Conservation (phyloP, 1,284 basidiomycete genomes). For the Fistulina hepatica region DNA sequence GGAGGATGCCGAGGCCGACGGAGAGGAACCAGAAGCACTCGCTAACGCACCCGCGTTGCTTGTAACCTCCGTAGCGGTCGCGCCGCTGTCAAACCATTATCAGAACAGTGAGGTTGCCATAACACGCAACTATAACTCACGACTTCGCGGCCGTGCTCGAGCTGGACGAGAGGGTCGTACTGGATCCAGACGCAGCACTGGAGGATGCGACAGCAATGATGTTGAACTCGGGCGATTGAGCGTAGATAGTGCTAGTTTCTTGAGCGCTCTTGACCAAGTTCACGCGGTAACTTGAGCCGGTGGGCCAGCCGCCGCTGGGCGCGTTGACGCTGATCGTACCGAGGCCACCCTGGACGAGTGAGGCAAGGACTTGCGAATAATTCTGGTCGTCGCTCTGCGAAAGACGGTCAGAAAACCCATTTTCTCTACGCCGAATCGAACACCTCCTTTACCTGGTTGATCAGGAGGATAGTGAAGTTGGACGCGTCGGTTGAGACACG, state of each 20-base stretch:
- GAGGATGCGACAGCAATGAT: conserved; percentile 27
- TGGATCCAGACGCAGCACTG: neutral
- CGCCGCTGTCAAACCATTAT: too few relatives aligned
- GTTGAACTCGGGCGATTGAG: conserved; percentile 52
- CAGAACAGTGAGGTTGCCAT: too few relatives aligned
- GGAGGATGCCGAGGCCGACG: conserved; percentile 18
- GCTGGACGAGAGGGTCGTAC: neutral
- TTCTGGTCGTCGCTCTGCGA: neutral
- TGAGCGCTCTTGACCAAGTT: conserved; percentile 49
- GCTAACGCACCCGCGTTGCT: conserved; percentile 15
- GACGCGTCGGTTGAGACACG: conserved; percentile 51
- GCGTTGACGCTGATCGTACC: conserved; percentile 26
- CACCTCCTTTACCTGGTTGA: conserved; percentile 36
- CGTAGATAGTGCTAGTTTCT: conserved; percentile 39
- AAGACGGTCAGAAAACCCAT: neutral
- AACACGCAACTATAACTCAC: too few relatives aligned
- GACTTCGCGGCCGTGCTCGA: neutral
- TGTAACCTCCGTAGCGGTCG: too few relatives aligned
- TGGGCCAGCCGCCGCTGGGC: conserved; percentile 49
- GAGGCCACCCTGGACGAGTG: neutral
- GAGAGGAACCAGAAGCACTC: conserved; percentile 11
- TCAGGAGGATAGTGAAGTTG: conserved; percentile 61
- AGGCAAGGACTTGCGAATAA: neutral
- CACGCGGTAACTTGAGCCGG: conserved; percentile 48
- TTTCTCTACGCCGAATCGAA: conserved; percentile 19